These are phyloP conservation scores for Myrica gale DNA, from an alignment of 306 rosid species.

Conservation along the genomic window DNA sequence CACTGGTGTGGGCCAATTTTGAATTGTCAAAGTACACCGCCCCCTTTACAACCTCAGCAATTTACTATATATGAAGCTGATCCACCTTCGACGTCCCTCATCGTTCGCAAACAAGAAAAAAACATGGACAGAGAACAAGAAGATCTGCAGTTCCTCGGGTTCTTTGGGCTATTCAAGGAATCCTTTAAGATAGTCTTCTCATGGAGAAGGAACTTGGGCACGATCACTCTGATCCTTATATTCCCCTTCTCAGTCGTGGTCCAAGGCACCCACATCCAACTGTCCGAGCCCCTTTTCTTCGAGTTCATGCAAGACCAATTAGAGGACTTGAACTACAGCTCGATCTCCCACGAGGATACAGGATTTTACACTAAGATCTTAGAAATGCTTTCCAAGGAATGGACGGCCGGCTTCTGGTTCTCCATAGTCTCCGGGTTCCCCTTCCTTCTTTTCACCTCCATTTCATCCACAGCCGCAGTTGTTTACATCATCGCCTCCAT, in stretches of 20 bases:
- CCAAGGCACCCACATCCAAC: neutral
- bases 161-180: neutral
- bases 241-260: neutral
- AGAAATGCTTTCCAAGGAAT: slow-evolving; percentile 19
- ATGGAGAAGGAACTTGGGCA: neutral
- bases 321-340: neutral
- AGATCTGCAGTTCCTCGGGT: neutral
- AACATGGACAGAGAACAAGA: neutral
- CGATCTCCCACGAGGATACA: neutral
- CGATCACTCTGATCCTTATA: neutral
- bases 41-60: too few relatives aligned
- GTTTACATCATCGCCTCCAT: neutral
- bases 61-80: too few relatives aligned
- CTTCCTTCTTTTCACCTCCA: neutral
- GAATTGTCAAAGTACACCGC: too few relatives aligned
- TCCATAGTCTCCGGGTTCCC: slow-evolving; percentile 30
- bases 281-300: neutral
- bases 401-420: slow-evolving; percentile 18
- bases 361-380: neutral
- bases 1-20: too few relatives aligned
- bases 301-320: slow-evolving; percentile 14
- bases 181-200: neutral
- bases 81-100: too few relatives aligned
- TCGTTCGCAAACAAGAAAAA: neutral
- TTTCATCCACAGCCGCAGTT: neutral